Evolutionary conservation across 495 filamentous ascomycete genomes (phyloP), one percentile per base, ranked within the genome.

Genomic region (Pyrenula aspistea): DNA sequence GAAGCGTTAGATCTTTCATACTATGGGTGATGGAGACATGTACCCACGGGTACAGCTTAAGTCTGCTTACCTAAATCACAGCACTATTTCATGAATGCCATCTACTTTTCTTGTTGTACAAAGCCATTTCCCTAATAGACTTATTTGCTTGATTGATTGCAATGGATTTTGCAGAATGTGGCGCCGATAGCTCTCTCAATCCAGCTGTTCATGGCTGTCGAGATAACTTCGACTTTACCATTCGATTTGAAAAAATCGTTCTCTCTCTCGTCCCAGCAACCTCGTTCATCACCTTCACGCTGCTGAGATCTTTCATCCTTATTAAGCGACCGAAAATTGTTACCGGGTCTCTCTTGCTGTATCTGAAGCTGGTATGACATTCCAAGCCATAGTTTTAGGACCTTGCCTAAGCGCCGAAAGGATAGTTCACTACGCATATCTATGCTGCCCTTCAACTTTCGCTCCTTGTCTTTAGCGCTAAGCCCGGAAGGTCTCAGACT

Each of bases 191-290:
- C 50, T 24, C 19, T 24, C 20, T 52, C 22, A 19, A 19, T 4
- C 50, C 50, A 21, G 50, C 19, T 20, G 19, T 52, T 19, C 4
- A 52, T 4, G 19, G 22, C 4, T 52, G 50, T 19, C 50, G 50
- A 21, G 19, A 24, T 20, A 24, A 24, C 10, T 52, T 87, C 62
- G 82, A 87, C 55, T 86, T 85, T 60, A 82, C 80, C 23, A 66
- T 82, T 22, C 62, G 77, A 24, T 84, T 84, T 57, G 79, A 86
- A 62, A 73, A 82, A 56, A 68, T 70, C 1, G 73, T 85, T 51
- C 68, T 83, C n/a, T 68, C 71, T 8, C 68, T 82, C 10, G 62
- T 80, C 2, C 80, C 80, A 1, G 68, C 76, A 21, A 60, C 67
- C 1, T 50, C 80, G 21, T 68, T 83, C 24, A 62, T 84, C 24